These are phyloP conservation scores for Lentinula sp. DNA, from an alignment of 768 basidiomycete species.

Conservation along the genomic window DNA sequence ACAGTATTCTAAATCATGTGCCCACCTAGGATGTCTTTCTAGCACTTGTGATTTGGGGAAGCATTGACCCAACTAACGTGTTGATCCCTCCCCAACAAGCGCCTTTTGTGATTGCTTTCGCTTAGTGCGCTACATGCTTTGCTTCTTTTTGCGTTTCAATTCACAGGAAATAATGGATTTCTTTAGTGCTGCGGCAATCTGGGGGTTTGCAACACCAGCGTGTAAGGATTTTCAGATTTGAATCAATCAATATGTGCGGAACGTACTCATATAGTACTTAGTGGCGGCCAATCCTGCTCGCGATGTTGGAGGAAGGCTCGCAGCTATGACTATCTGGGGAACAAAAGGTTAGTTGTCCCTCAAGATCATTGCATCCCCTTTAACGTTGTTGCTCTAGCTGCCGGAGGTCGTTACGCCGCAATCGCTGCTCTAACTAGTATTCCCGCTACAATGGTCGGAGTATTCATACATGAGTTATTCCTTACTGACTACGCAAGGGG, in stretches of 20 bases:
- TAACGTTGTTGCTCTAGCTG: slow-evolving; percentile 16
- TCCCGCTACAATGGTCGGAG: slow-evolving; percentile 35
- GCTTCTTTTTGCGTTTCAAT: neutral
- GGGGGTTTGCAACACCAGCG: slow-evolving; percentile 51
- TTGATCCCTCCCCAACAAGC: slow-evolving; percentile 45
- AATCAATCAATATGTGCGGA: neutral
- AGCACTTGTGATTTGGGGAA: slow-evolving; percentile 45
- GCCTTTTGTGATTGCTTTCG: slow-evolving; percentile 48
- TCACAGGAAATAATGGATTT: neutral
- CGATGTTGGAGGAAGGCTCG: slow-evolving; percentile 61
- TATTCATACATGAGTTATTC: slow-evolving; percentile 29
- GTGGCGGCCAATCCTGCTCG: slow-evolving; percentile 64
- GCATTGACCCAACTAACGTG: slow-evolving; percentile 53
- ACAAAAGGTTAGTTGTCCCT: slow-evolving; percentile 2
- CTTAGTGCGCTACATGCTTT: slow-evolving; percentile 45
- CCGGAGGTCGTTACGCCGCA: slow-evolving; percentile 39
- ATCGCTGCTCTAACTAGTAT: slow-evolving; percentile 41
- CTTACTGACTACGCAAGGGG: slow-evolving; percentile 9
- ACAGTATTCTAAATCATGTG: neutral
- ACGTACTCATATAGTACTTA: slow-evolving; percentile 11
- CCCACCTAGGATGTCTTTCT: slow-evolving; percentile 36
- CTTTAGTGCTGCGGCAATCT: slow-evolving; percentile 48
- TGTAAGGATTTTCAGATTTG: slow-evolving; percentile 21
- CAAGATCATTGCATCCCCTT: neutral
- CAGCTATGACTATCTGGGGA: slow-evolving; percentile 49